phyloP scores from a whole-genome alignment of 768 basidiomycete species.

The Rubroboletus satanas region DNA sequence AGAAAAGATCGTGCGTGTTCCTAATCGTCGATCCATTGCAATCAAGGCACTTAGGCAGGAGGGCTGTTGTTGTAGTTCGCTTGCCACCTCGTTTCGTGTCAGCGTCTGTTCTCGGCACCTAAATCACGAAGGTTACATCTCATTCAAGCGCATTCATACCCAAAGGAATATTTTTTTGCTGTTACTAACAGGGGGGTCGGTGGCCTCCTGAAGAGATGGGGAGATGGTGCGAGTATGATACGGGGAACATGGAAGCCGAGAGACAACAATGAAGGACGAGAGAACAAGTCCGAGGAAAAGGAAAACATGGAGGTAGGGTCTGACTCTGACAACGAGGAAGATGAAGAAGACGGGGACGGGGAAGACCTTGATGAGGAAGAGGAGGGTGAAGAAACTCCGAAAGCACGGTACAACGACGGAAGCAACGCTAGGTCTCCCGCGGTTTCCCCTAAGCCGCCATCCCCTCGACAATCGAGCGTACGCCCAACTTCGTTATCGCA shows the following conservation, averaged over 20 bases:
- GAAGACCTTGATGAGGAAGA: constrained; percentile 21
- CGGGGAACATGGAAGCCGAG: constrained; percentile 67
- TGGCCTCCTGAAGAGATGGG: constrained; percentile 73
- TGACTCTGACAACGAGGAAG: constrained; percentile 15
- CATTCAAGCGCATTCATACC: constrained; percentile 76
- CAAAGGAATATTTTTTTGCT: constrained; percentile 87
- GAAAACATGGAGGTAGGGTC: constrained; percentile 25
- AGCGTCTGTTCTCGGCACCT: constrained; percentile 62
- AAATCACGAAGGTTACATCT: constrained; percentile 78
- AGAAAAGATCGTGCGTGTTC: constrained; percentile 67
- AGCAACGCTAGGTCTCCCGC: constrained; percentile 18
- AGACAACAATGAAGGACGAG: constrained; percentile 22
- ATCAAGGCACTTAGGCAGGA: not conserved
- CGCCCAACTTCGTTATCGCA: constrained; percentile 18
- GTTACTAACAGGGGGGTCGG: constrained; percentile 91
- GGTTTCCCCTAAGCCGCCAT: constrained; percentile 16
- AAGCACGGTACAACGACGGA: constrained; percentile 17
- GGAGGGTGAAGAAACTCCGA: constrained; percentile 28
- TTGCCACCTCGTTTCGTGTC: constrained; percentile 64
- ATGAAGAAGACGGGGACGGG: constrained; percentile 10
- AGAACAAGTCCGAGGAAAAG: constrained; percentile 2
- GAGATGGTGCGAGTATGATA: constrained; percentile 78
- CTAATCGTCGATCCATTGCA: constrained; percentile 12
- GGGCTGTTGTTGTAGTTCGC: constrained; percentile 54
- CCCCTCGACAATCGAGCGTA: constrained; percentile 19